Percentiles rank a stretch among this genome's conserved stretches.
These are phyloP conservation scores for Barnettozyma sucrosica DNA, from an alignment of 805 yeast species.

Conservation along the genomic window DNA sequence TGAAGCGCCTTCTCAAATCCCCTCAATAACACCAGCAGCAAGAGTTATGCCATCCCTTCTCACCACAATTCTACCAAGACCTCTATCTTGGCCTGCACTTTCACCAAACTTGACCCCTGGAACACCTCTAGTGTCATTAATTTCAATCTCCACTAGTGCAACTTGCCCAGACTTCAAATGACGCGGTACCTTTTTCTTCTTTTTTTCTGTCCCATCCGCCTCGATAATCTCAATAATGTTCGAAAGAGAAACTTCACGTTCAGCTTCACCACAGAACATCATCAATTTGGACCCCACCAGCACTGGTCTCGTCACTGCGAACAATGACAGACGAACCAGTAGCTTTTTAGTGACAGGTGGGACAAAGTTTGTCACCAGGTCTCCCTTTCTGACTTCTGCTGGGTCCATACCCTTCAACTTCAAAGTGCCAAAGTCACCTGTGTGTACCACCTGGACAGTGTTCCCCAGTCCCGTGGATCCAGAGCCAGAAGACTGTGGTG, in stretches of 20 bases:
- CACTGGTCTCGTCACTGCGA: slow-evolving; percentile 91
- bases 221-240: slow-evolving; percentile 78
- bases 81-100: slow-evolving; percentile 72
- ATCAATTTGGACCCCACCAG: slow-evolving; percentile 90
- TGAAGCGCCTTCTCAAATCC: not conserved
- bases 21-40: slow-evolving; percentile 98
- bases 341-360: slow-evolving; percentile 74
- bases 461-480: not conserved
- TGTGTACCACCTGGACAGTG: slow-evolving; percentile 53
- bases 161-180: slow-evolving; percentile 96
- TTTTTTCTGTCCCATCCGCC: slow-evolving; percentile 88
- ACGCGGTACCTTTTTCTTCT: slow-evolving; percentile 79
- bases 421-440: slow-evolving; percentile 91
- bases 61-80: slow-evolving; percentile 95
- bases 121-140: slow-evolving; percentile 68
- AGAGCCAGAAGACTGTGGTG: not conserved
- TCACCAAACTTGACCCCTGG: slow-evolving; percentile 80
- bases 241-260: slow-evolving; percentile 85
- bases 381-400: slow-evolving; percentile 88
- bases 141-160: slow-evolving; percentile 86
- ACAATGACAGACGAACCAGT: slow-evolving; percentile 77
- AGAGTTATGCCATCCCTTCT: slow-evolving; percentile 99
- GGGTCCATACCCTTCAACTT: slow-evolving; percentile 82
- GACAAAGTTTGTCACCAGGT: slow-evolving; percentile 88
- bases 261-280: slow-evolving; percentile 89